These are phyloP conservation scores for Mantamonas sphyraenae DNA, from an alignment of 78 protist genomes.

Conservation along the genomic window DNA sequence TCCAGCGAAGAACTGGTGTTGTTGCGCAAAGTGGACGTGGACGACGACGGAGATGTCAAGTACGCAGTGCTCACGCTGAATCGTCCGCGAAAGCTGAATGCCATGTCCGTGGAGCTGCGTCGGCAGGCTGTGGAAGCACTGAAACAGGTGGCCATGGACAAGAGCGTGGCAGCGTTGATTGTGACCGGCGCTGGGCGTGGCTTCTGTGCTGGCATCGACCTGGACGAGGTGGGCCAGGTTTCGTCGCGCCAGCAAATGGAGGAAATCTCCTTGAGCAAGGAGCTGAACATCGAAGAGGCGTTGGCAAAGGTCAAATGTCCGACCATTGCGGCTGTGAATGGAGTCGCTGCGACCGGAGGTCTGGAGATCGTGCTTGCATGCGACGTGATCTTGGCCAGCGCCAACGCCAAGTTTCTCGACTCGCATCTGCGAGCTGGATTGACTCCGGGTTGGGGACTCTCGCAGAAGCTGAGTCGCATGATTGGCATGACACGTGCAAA, in stretches of 20 bases:
- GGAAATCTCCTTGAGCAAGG: not conserved
- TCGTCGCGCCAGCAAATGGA: not conserved
- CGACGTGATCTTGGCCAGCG: slow-evolving; percentile 2
- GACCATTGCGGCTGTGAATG: slow-evolving; percentile 7
- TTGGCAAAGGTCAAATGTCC: not conserved
- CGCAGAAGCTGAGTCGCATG: slow-evolving; percentile 2
- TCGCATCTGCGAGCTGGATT: slow-evolving; percentile 2
- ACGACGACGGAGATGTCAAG: too few relatives aligned
- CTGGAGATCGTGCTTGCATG: not conserved
- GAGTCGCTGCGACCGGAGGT: slow-evolving; percentile 9
- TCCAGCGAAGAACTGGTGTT: too few relatives aligned
- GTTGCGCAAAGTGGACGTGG: too few relatives aligned
- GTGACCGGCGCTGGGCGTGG: slow-evolving; percentile 7
- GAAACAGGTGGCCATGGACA: not conserved
- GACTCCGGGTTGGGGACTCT: slow-evolving; percentile 8
- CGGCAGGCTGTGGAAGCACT: not conserved
- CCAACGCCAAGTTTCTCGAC: slow-evolving; percentile 1
- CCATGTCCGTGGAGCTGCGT: not conserved
- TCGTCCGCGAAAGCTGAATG: slow-evolving; percentile 4
- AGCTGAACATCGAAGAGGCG: not conserved
- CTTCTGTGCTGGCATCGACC: slow-evolving; percentile 9
- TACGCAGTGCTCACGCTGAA: slow-evolving; percentile 12
- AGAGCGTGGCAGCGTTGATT: slow-evolving; percentile 2
- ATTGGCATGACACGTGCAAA: not conserved
- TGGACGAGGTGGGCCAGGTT: slow-evolving; percentile 2